Conservation (phyloP, 768 basidiomycete species). For the Butyriboletus loyo region DNA sequence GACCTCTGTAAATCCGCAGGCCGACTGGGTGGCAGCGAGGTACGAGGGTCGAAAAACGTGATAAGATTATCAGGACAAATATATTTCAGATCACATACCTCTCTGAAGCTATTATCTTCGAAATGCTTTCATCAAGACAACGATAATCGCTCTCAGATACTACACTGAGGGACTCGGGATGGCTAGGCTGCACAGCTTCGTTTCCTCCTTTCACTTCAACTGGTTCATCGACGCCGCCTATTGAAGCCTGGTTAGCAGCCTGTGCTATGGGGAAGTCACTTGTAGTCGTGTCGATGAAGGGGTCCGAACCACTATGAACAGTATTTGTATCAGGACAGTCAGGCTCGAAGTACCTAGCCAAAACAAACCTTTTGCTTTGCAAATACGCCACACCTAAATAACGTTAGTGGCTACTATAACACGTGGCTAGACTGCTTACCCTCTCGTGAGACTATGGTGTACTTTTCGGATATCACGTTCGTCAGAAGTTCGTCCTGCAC, state of each 20-base stretch:
- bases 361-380: conserved; percentile 14
- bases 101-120: neutral
- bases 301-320: conserved; percentile 1
- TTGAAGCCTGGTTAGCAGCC: neutral
- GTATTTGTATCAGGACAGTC: neutral
- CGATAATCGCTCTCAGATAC: conserved; percentile 24
- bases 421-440: conserved; percentile 6
- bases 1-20: conserved; percentile 16
- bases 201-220: neutral
- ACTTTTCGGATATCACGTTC: conserved; percentile 11
- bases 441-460: conserved; percentile 1
- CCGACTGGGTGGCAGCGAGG: conserved; percentile 1
- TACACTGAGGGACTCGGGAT: conserved; percentile 16
- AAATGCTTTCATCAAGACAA: conserved; percentile 7
- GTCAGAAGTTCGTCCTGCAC: conserved; percentile 6
- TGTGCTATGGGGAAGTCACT: neutral
- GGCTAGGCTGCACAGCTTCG: neutral
- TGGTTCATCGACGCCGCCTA: neutral
- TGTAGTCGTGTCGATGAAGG: neutral
- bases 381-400: conserved; percentile 19
- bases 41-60: neutral
- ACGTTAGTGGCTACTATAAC: neutral
- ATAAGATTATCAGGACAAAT: neutral
- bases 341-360: neutral
- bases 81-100: conserved; percentile 7